Evolutionary conservation across 495 filamentous ascomycete species (phyloP).

Genomic region (Neurospora sp.): DNA sequence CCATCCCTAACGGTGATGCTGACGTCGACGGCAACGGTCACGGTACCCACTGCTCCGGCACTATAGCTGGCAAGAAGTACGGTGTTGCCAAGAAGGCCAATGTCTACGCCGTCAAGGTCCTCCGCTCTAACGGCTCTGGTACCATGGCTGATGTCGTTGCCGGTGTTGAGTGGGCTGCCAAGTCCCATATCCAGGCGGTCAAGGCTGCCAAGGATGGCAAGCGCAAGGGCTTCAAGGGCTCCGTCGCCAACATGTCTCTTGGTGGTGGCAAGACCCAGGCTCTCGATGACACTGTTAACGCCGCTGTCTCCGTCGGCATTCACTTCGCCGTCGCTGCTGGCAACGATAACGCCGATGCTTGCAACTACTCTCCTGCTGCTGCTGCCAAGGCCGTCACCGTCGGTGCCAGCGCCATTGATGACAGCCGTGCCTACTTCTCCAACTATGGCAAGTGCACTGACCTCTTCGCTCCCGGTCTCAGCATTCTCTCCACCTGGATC

Average conservation of each 20-base stretch:
- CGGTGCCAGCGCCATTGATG: constrained; percentile 82
- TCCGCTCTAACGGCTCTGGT: constrained; percentile 93
- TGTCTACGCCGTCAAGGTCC: constrained; percentile 94
- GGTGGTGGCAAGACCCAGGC: constrained; percentile 90
- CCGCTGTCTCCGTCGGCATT: constrained; percentile 78
- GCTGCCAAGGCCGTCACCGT: constrained; percentile 92
- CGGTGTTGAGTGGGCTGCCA: constrained; percentile 92
- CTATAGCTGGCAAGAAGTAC: constrained; percentile 94
- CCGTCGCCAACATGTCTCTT: constrained; percentile 97
- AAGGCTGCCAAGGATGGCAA: constrained; percentile 70
- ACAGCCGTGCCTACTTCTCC: constrained; percentile 99
- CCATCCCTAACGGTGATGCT: constrained; percentile 71
- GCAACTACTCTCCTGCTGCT: constrained; percentile 98
- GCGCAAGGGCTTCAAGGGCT: constrained; percentile 95
- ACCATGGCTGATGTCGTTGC: constrained; percentile 98
- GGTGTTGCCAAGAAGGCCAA: constrained; percentile 99
- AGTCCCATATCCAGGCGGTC: constrained; percentile 62
- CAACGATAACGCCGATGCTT: constrained; percentile 97
- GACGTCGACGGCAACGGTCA: constrained; percentile 97
- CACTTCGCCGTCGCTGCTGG: constrained; percentile 98
- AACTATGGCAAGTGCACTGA: constrained; percentile 99
- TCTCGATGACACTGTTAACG: constrained; percentile 88
- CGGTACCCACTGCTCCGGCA: constrained; percentile 98
- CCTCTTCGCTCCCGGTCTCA: constrained; percentile 96
- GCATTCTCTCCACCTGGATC: constrained; percentile 96